Evolutionary conservation across 1,139 yeast species (phyloP).

Genomic region (Magnusiomyces magnusii): DNA sequence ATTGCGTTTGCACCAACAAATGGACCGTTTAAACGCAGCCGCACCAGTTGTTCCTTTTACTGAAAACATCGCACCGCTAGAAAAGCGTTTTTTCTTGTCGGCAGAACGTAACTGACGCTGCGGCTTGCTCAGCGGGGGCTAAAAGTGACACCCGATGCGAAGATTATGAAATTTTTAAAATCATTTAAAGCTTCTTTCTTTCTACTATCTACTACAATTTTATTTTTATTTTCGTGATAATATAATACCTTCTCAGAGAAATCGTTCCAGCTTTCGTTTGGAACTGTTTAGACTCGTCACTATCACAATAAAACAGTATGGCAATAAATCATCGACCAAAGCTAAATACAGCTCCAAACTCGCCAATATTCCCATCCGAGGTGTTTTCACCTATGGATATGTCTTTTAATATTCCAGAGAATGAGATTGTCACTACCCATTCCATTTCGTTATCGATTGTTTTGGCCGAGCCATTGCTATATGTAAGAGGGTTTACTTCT

Average conservation of each 20-base stretch:
- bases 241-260: too few species aligned
- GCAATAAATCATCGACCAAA: not conserved
- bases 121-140: too few species aligned
- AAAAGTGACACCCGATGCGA: too few species aligned
- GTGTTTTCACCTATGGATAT: conserved; percentile 15
- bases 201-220: not conserved
- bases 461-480: conserved; percentile 73
- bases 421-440: conserved; percentile 10
- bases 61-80: not conserved
- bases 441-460: conserved; percentile 33
- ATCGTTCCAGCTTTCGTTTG: not conserved
- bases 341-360: not conserved
- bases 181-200: not conserved
- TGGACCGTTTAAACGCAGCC: not conserved
- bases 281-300: not conserved
- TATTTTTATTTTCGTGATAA: too few species aligned
- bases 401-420: conserved; percentile 15
- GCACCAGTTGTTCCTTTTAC: too few species aligned
- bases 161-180: not conserved
- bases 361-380: conserved; percentile 16
- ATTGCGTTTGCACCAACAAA: too few species aligned
- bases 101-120: not conserved
- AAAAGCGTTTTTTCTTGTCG: not conserved
- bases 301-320: not conserved
- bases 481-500: conserved; percentile 71